A percentile compares a stretch with the other conserved stretches of the same genome.
Conservation (phyloP, 345 rosid species). For the Pistacia atlantica region DNA sequence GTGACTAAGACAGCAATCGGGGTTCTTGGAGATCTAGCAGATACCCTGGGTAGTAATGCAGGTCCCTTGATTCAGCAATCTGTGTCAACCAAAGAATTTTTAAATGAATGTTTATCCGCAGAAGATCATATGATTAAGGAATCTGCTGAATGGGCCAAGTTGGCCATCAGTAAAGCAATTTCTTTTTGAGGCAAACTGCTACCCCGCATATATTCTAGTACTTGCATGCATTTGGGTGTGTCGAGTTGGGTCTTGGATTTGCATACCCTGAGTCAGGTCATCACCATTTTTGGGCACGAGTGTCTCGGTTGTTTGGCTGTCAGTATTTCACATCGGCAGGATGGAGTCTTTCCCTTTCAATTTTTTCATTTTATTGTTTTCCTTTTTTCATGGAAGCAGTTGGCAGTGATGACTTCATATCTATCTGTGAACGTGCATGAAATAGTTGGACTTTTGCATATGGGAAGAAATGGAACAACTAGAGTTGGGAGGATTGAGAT, state of each 20-base stretch:
- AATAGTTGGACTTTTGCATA: constrained; percentile 16
- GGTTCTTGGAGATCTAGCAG: constrained; percentile 63
- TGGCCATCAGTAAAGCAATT: constrained; percentile 58
- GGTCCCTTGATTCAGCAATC: constrained; percentile 62
- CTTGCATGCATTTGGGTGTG: constrained; percentile 63
- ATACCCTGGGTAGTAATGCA: constrained; percentile 55
- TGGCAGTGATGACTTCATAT: constrained; percentile 32
- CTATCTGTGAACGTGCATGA: constrained; percentile 39
- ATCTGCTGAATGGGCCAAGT: constrained; percentile 71
- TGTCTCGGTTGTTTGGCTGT: constrained; percentile 25
- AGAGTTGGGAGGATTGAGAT: constrained; percentile 24
- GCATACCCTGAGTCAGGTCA: constrained; percentile 49
- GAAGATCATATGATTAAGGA: constrained; percentile 62
- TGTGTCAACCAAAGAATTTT: constrained; percentile 52
- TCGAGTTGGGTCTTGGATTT: constrained; percentile 42
- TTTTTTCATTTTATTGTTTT: constrained; percentile 20
- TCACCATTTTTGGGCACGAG: constrained; percentile 34
- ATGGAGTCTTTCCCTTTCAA: constrained; percentile 18
- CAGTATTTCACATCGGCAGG: constrained; percentile 19
- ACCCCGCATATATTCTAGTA: constrained; percentile 25
- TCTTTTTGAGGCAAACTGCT: constrained; percentile 41
- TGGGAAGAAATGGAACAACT: constrained; percentile 16
- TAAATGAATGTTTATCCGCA: constrained; percentile 55
- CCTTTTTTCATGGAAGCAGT: constrained; percentile 25
- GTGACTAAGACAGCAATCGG: constrained; percentile 60